Conservation (phyloP, 805 yeast species). For the Kuraishia ogatae region DNA sequence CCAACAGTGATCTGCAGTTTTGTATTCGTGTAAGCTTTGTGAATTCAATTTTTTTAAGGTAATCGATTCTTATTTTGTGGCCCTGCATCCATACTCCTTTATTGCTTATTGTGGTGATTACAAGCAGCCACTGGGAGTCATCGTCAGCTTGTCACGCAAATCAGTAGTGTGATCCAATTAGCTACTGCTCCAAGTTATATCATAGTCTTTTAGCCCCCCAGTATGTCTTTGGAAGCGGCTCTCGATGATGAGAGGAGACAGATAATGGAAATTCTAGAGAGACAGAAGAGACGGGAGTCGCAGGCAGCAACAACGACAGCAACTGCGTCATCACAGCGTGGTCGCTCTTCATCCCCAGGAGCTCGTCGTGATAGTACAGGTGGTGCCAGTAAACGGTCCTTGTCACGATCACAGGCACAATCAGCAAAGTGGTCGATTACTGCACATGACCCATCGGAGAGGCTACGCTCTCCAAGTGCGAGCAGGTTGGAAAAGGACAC, state of each 20-base stretch:
- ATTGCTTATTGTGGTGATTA: no score
- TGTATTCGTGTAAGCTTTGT: neutral
- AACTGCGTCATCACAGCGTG: constrained; percentile 10
- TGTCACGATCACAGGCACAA: constrained; percentile 9
- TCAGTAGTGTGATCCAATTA: neutral
- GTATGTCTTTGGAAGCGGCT: constrained; percentile 25
- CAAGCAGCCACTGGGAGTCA: neutral
- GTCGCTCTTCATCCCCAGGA: constrained; percentile 9
- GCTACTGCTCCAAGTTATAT: neutral
- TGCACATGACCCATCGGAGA: constrained; percentile 65
- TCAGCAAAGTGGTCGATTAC: constrained; percentile 52
- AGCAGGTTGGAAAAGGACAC: constrained; percentile 11
- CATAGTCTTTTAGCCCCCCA: neutral
- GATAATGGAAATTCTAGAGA: constrained; percentile 19
- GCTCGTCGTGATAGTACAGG: constrained; percentile 13
- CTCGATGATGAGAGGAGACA: constrained; percentile 22
- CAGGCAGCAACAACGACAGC: constrained; percentile 15
- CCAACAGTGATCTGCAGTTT: no score
- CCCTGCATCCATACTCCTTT: neutral
- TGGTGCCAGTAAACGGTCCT: constrained; percentile 11
- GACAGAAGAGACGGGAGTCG: constrained; percentile 12
- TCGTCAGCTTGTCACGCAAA: neutral
- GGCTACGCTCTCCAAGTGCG: constrained; percentile 26
- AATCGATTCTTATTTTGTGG: no score
- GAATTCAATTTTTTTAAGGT: no score